Conservation (phyloP, 2,329 filamentous ascomycete genomes). For the Exophiala spinifera region DNA sequence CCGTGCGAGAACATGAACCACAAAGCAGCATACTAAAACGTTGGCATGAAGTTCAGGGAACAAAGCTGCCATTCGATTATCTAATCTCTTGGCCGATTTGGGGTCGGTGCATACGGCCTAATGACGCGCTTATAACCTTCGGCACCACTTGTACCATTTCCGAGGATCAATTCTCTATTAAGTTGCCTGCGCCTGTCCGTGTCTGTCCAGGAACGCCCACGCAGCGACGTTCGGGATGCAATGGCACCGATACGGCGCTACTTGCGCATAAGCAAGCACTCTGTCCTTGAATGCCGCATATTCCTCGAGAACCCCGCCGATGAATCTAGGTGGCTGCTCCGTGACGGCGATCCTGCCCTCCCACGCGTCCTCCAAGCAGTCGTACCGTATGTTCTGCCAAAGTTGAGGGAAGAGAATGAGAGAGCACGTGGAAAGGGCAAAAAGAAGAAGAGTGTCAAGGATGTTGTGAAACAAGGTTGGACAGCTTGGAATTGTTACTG, state of each 20-base stretch:
- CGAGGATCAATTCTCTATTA: neutral
- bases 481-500: conserved; percentile 15
- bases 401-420: conserved; percentile 80
- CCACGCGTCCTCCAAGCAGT: conserved; percentile 81
- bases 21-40: too few species aligned
- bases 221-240: neutral
- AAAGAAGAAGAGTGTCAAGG: conserved; percentile 80
- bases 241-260: conserved; percentile 51
- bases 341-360: conserved; percentile 70
- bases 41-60: too few species aligned
- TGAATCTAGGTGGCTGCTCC: conserved; percentile 77
- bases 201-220: neutral
- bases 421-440: conserved; percentile 58
- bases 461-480: conserved; percentile 77
- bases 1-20: too few species aligned
- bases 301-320: conserved; percentile 90
- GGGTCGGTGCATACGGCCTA: neutral
- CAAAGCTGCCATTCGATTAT: neutral
- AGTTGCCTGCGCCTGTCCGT: neutral
- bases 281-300: conserved; percentile 93
- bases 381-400: conserved; percentile 81
- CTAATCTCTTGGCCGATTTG: conserved; percentile 14
- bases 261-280: conserved; percentile 85
- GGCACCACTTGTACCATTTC: too few species aligned
- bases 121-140: conserved; percentile 7